Evolutionary conservation across 306 rosid species (phyloP), one percentile per base, ranked within the genome.

Genomic region (Crotalaria pallida): DNA sequence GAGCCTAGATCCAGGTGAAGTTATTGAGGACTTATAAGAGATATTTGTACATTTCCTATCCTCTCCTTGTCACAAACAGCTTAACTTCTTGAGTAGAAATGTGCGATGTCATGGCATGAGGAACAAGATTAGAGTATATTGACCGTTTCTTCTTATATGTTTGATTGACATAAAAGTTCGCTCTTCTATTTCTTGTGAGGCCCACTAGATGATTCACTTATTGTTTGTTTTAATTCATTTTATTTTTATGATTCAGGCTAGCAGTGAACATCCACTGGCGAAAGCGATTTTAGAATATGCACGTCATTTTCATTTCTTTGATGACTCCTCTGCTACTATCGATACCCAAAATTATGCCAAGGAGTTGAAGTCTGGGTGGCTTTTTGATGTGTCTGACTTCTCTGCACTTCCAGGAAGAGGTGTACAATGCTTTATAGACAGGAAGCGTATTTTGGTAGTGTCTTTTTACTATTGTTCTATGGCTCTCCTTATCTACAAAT

Each of bases 211-310:
- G 33, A 58, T 16, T 48, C 31, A 16, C 38, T 63, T 58, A 26
- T 73, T 6, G 22, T 31, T 36, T 43, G 27, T 62, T 74, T 29
- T 29, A 44, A 49, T 73, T 59, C 22, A 8, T 43, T 53, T 55
- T 26, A 7, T 23, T 80, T 51, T 77, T 11, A 41, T 65, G 79
- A 34, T 67, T 76, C 85, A 94, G 99, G 95, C 90, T 84, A 91
- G 97, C 80, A 94, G 99, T 71, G 99, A 94, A 73, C 99, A 94
- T 71, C 99, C 99, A 6, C 29, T 94, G 65, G 99, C 85, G 15
- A 87, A 89, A 85, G 97, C 99, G 16, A 86, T 94, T 80, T 86
- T 94, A 21, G 88, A 82, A 53, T 87, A 94, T 75, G 97, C 97
- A 44, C 95, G 90, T 6, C 97, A 91, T 80, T 94, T 91, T 77